Conservation (phyloP, 2,329 filamentous ascomycete genomes). For the Graphilbum ipis-grandicollis region DNA sequence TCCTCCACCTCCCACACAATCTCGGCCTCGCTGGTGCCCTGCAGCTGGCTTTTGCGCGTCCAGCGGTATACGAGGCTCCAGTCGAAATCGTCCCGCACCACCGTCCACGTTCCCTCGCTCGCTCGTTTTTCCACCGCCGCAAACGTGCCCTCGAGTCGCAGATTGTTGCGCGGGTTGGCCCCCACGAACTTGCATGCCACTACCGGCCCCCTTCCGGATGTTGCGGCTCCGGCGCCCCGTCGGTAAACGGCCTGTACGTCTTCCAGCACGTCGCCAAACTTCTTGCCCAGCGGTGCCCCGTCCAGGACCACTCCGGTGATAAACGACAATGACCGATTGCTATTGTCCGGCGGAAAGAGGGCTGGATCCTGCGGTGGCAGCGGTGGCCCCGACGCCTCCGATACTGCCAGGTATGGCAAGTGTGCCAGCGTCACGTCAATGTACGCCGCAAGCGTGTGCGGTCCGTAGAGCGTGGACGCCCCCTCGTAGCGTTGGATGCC, state of each 20-base stretch:
- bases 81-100: conserved; percentile 56
- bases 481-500: conserved; percentile 76
- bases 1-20: conserved; percentile 65
- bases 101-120: conserved; percentile 33
- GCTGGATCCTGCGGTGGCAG: conserved; percentile 24
- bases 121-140: conserved; percentile 48
- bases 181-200: conserved; percentile 60
- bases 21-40: conserved; percentile 62
- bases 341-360: conserved; percentile 59
- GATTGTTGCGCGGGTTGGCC: conserved; percentile 79
- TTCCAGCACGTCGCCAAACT: conserved; percentile 50
- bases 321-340: conserved; percentile 56
- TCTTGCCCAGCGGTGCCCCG: conserved; percentile 41
- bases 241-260: conserved; percentile 36
- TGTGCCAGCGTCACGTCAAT: conserved; percentile 61
- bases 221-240: conserved; percentile 35
- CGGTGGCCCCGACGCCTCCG: conserved; percentile 13
- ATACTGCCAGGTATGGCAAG: conserved; percentile 45
- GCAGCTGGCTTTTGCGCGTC: conserved; percentile 50
- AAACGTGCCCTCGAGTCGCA: conserved; percentile 62
- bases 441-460: conserved; percentile 69
- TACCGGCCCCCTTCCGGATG: too few species aligned
- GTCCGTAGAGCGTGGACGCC: conserved; percentile 74
- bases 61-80: conserved; percentile 75
- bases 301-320: conserved; percentile 67